phyloP scores from a whole-genome alignment of 2,329 filamentous ascomycete genomes.

The Pseudocercospora vitis region DNA sequence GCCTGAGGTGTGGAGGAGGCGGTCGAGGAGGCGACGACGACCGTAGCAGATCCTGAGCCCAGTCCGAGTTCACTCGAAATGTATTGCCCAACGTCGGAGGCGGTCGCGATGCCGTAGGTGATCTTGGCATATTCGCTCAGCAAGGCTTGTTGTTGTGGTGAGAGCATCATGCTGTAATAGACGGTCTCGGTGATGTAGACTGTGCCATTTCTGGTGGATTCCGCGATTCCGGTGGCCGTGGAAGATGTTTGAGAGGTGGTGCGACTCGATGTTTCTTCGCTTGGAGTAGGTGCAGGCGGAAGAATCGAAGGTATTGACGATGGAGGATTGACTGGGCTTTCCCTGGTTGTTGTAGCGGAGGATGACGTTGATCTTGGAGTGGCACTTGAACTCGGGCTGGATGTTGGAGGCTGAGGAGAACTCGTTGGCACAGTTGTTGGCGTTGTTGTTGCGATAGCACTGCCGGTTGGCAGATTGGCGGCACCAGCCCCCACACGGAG shows the following conservation, averaged over 20 bases:
- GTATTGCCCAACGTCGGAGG: constrained; percentile 6
- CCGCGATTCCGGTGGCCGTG: background rate
- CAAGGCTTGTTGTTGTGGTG: background rate
- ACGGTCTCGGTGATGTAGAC: constrained; percentile 13
- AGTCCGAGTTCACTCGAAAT: background rate
- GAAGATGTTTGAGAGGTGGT: background rate
- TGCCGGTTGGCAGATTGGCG: background rate
- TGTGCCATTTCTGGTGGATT: background rate
- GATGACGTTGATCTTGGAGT: no score
- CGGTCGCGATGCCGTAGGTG: background rate
- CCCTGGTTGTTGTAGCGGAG: background rate
- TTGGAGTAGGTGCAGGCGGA: no score
- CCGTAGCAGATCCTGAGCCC: no score
- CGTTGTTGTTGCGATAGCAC: background rate
- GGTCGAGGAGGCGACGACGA: background rate
- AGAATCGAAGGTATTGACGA: no score
- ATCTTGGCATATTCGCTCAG: background rate
- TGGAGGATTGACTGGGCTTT: background rate
- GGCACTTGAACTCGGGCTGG: no score
- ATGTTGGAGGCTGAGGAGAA: background rate
- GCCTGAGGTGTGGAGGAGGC: background rate
- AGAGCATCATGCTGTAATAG: constrained; percentile 15
- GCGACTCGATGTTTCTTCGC: background rate
- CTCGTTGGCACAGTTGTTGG: background rate
- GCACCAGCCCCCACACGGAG: no score